These are phyloP conservation scores for Linaria vulgaris DNA, from an alignment of 257 asterid genomes.

Conservation along the genomic window DNA sequence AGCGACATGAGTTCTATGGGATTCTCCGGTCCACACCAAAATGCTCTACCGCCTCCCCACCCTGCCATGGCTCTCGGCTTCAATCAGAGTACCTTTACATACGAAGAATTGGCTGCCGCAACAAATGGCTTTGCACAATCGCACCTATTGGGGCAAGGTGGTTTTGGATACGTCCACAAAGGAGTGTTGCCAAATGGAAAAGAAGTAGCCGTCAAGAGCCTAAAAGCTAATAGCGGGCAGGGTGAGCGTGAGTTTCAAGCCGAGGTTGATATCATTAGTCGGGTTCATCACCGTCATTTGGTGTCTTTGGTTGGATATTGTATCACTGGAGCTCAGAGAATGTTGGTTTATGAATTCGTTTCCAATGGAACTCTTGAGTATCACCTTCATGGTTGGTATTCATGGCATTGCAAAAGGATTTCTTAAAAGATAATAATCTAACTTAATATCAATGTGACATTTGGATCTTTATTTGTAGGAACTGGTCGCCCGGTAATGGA, in stretches of 20 bases:
- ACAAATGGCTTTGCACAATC: conserved; percentile 40
- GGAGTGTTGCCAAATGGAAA: conserved; percentile 58
- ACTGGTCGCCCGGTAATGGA: conserved; percentile 29
- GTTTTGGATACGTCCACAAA: conserved; percentile 59
- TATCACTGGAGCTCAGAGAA: conserved; percentile 51
- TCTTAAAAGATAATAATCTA: no score
- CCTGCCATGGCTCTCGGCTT: conserved; percentile 44
- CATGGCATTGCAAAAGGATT: no score
- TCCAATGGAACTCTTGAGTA: conserved; percentile 51
- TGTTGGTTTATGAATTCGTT: conserved; percentile 67
- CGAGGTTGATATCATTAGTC: conserved; percentile 60
- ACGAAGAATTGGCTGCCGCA: conserved; percentile 51
- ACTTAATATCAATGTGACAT: neutral
- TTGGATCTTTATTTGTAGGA: conserved; percentile 16
- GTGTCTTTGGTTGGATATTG: conserved; percentile 67
- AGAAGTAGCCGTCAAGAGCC: conserved; percentile 54
- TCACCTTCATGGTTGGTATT: conserved; percentile 48
- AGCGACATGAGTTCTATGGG: conserved; percentile 28
- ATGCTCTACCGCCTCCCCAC: conserved; percentile 43
- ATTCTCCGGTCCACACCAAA: conserved; percentile 8
- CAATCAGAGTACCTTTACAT: conserved; percentile 51
- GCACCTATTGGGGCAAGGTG: conserved; percentile 58
- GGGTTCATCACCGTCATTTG: conserved; percentile 63
- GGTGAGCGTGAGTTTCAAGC: conserved; percentile 71
- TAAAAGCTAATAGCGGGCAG: conserved; percentile 58